phyloP scores from a whole-genome alignment of 257 asterid species.

The Perilla frutescens region DNA sequence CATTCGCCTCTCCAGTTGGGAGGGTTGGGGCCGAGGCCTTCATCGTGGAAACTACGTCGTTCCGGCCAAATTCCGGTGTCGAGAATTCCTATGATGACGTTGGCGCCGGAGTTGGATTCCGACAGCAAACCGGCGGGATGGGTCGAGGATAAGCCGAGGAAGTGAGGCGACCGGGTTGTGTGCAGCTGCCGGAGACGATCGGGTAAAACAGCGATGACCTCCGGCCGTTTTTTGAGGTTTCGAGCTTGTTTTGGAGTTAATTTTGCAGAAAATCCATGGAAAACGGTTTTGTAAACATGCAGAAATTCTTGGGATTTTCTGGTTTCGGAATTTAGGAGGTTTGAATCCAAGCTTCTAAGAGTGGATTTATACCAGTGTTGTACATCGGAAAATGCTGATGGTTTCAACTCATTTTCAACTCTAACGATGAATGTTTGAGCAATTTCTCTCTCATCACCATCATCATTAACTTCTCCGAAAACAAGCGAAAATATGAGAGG shows the following conservation, averaged over 20 bases:
- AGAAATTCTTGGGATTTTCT: constrained; percentile 39
- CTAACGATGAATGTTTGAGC: constrained; percentile 63
- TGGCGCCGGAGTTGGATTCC: constrained; percentile 75
- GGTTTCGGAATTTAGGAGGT: constrained; percentile 16
- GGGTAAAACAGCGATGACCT: constrained; percentile 60
- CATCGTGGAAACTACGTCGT: constrained; percentile 67
- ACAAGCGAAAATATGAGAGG: constrained; percentile 25
- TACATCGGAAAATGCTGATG: constrained; percentile 58
- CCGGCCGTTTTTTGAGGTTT: constrained; percentile 49
- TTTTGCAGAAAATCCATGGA: constrained; percentile 78
- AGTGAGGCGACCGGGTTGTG: constrained; percentile 71
- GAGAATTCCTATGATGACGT: constrained; percentile 67
- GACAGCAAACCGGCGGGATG: constrained; percentile 51
- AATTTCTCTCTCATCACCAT: background rate
- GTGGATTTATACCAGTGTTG: constrained; percentile 78
- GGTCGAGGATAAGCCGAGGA: constrained; percentile 54
- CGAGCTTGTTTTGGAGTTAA: constrained; percentile 59
- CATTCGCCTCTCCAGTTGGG: constrained; percentile 79
- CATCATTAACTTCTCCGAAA: constrained; percentile 16
- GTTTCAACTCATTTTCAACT: constrained; percentile 67
- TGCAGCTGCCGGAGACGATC: constrained; percentile 76
- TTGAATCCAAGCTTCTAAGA: constrained; percentile 52
- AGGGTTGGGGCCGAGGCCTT: constrained; percentile 71
- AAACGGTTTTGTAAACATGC: constrained; percentile 71
- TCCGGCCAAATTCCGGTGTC: constrained; percentile 93